A percentile compares a stretch with the other conserved stretches of the same genome.
phyloP scores from a whole-genome alignment of 2,329 filamentous ascomycete species.

The Fusarium irregulare region DNA sequence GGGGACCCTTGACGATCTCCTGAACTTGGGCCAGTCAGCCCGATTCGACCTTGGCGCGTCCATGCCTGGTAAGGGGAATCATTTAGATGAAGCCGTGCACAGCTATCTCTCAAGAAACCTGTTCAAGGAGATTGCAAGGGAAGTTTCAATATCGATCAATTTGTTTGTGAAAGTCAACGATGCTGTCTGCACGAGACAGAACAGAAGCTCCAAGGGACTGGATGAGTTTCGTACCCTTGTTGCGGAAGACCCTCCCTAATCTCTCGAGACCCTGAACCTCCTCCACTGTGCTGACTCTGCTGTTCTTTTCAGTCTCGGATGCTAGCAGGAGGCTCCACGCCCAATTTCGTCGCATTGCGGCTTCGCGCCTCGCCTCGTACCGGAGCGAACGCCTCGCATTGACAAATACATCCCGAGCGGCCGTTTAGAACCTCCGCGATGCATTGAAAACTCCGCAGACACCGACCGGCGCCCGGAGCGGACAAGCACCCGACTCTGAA shows the following conservation, averaged over 20 bases:
- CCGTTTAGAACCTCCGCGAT: slow-evolving; percentile 21
- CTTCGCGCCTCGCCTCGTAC: slow-evolving; percentile 23
- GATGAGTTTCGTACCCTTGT: slow-evolving; percentile 42
- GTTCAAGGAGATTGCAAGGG: slow-evolving; percentile 22
- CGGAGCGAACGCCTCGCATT: slow-evolving; percentile 22
- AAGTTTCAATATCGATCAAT: slow-evolving; percentile 26
- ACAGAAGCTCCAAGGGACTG: slow-evolving; percentile 17
- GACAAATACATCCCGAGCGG: slow-evolving; percentile 23
- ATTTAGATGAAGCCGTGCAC: slow-evolving; percentile 20
- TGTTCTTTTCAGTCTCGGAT: slow-evolving; percentile 18
- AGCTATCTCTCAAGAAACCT: neutral
- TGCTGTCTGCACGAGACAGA: slow-evolving; percentile 2
- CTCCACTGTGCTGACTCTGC: slow-evolving; percentile 25
- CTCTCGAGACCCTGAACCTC: slow-evolving; percentile 37
- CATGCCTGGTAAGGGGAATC: slow-evolving; percentile 2
- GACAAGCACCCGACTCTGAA: slow-evolving; percentile 17
- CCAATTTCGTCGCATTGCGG: slow-evolving; percentile 30
- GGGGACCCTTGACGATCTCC: slow-evolving; percentile 36
- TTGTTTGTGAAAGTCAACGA: slow-evolving; percentile 4
- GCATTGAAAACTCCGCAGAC: slow-evolving; percentile 14
- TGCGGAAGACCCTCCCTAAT: slow-evolving; percentile 40
- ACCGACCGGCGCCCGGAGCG: slow-evolving; percentile 30
- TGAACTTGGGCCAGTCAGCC: slow-evolving; percentile 28
- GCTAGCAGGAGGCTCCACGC: slow-evolving; percentile 25
- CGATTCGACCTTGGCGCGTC: slow-evolving; percentile 23